These are phyloP conservation scores for Mycena capillaripes DNA, from an alignment of 768 basidiomycete species.

Conservation along the genomic window DNA sequence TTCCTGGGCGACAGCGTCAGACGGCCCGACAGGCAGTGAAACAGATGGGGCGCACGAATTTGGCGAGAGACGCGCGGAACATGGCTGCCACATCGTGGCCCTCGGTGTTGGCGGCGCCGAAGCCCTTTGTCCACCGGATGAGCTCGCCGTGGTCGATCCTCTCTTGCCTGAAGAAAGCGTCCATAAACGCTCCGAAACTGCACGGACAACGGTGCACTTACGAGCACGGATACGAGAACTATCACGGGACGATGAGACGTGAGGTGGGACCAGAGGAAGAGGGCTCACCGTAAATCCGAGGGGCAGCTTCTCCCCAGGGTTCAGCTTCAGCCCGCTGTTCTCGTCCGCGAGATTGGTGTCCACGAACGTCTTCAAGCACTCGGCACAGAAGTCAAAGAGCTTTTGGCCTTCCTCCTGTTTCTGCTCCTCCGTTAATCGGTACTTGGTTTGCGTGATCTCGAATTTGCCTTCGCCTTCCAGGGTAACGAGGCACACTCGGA, in stretches of 20 bases:
- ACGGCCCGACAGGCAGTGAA: not conserved
- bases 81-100: constrained; percentile 93
- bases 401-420: constrained; percentile 98
- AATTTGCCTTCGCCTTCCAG: constrained; percentile 95
- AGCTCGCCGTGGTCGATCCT: constrained; percentile 94
- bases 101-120: constrained; percentile 92
- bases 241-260: not conserved
- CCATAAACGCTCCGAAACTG: not conserved
- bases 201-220: constrained; percentile 55
- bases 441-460: constrained; percentile 97
- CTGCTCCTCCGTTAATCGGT: constrained; percentile 96
- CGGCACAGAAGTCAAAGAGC: constrained; percentile 97
- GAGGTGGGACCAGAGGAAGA: not conserved
- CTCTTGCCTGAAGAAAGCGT: constrained; percentile 73
- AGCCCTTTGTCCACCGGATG: constrained; percentile 99
- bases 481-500: constrained; percentile 97
- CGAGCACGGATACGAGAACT: constrained; percentile 98
- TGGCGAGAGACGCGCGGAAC: constrained; percentile 87
- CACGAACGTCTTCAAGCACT: constrained; percentile 92
- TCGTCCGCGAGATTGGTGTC: constrained; percentile 74
- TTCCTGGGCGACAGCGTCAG: constrained; percentile 59
- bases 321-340: constrained; percentile 61
- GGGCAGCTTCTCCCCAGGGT: constrained; percentile 72
- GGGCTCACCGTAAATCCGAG: not conserved
- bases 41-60: constrained; percentile 69